Evolutionary conservation across 1,284 basidiomycete genomes (phyloP).

Genomic region (Rhodotorula sp.): DNA sequence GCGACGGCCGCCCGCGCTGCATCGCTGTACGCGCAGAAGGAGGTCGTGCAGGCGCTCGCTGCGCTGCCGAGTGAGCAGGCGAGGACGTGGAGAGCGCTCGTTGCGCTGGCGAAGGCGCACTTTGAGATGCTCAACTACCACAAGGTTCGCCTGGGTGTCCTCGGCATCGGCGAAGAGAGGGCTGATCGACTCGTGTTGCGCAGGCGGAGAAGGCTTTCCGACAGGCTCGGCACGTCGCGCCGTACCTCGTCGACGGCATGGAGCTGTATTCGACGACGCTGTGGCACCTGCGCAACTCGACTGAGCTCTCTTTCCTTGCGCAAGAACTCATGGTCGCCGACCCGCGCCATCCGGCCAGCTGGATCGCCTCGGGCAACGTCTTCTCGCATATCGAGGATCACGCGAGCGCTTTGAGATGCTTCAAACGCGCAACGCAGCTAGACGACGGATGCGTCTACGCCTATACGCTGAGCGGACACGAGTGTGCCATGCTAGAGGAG

Average conservation of each 20-base stretch:
- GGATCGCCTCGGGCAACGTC: conserved; percentile 91
- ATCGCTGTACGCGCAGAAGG: conserved; percentile 69
- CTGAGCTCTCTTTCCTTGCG: conserved; percentile 80
- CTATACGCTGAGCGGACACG: conserved; percentile 89
- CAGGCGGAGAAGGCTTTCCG: conserved; percentile 85
- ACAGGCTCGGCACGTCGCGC: conserved; percentile 72
- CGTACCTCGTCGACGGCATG: conserved; percentile 83
- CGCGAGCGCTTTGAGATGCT: conserved; percentile 84
- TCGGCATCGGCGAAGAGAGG: too few species aligned
- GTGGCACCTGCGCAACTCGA: conserved; percentile 81
- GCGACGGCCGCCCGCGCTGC: conserved; percentile 71
- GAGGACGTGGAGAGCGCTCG: conserved; percentile 64
- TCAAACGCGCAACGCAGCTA: conserved; percentile 72
- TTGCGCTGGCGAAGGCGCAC: conserved; percentile 76
- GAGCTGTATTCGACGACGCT: conserved; percentile 89
- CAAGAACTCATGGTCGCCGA: conserved; percentile 82
- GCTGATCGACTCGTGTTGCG: background rate
- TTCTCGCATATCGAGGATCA: conserved; percentile 90
- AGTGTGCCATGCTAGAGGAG: conserved; percentile 85
- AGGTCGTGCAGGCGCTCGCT: conserved; percentile 71
- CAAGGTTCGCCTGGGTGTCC: conserved; percentile 70
- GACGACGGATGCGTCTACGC: conserved; percentile 84
- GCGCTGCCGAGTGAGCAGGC: conserved; percentile 72
- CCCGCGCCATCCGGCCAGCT: conserved; percentile 68
- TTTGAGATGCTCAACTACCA: conserved; percentile 84